Conservation (phyloP, 345 rosid genomes). For the Eutrema japonicum region DNA sequence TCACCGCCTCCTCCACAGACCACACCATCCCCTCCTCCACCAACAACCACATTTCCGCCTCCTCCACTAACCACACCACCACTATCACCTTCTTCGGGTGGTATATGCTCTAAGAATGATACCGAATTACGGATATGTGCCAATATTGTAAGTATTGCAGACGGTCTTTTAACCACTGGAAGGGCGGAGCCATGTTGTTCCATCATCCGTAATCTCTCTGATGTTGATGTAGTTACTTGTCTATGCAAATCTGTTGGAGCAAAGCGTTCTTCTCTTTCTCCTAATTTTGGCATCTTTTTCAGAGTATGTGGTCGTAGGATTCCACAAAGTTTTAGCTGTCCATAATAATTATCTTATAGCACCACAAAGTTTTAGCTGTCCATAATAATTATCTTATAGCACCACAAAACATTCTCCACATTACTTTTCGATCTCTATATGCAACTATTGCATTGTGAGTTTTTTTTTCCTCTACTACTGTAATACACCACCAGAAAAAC, state of each 20-base stretch:
- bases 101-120: neutral
- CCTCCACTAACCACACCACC: neutral
- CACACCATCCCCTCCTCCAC: neutral
- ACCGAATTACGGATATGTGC: neutral
- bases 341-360: too few relatives aligned
- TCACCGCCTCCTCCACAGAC: too few relatives aligned
- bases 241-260: conserved; percentile 14
- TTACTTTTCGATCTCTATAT: too few relatives aligned
- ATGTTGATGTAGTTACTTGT: conserved; percentile 10
- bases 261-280: neutral
- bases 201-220: conserved; percentile 8
- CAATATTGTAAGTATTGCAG: neutral
- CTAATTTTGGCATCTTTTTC: neutral
- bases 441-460: too few relatives aligned
- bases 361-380: conserved; percentile 13
- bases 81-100: neutral
- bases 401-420: too few relatives aligned
- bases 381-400: neutral
- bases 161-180: neutral
- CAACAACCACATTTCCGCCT: neutral
- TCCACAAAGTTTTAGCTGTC: too few relatives aligned
- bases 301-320: neutral
- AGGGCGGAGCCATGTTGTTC: conserved; percentile 19
- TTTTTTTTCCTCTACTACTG: neutral
- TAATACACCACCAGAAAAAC: neutral